phyloP scores from a whole-genome alignment of 306 rosid genomes.

The Myrica gale region DNA sequence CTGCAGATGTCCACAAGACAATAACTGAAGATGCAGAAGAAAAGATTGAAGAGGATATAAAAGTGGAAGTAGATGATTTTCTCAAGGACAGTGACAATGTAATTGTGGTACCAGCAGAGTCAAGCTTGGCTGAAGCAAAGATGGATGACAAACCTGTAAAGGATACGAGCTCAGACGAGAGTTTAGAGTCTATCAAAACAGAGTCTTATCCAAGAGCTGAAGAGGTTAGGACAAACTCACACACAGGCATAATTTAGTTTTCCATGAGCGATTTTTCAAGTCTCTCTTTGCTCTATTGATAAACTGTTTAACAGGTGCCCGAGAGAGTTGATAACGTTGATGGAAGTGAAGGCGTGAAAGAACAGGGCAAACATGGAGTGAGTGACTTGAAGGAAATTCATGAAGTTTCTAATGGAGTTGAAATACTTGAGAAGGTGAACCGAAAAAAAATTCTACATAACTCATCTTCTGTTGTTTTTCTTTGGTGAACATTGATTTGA shows the following conservation, averaged over 20 bases:
- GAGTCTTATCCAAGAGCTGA: neutral
- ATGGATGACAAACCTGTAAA: neutral
- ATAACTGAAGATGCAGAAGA: slow-evolving; percentile 3
- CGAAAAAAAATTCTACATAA: neutral
- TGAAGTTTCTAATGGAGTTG: neutral
- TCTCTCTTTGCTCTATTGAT: slow-evolving; percentile 6
- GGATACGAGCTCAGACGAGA: neutral
- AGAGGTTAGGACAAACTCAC: slow-evolving; percentile 16
- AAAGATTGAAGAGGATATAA: neutral
- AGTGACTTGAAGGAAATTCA: neutral
- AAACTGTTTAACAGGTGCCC: neutral
- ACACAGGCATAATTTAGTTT: neutral
- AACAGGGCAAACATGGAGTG: neutral
- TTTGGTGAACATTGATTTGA: neutral
- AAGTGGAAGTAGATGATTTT: neutral
- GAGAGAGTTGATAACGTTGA: neutral
- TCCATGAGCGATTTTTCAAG: neutral
- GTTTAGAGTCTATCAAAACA: neutral
- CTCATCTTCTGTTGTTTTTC: neutral
- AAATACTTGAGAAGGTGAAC: neutral
- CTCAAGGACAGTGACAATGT: neutral
- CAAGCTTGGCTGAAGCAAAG: slow-evolving; percentile 8
- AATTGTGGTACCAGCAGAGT: neutral
- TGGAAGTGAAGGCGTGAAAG: neutral
- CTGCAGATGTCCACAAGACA: neutral